phyloP scores from a whole-genome alignment of 345 rosid genomes.

The Mallotus nudiflorus region DNA sequence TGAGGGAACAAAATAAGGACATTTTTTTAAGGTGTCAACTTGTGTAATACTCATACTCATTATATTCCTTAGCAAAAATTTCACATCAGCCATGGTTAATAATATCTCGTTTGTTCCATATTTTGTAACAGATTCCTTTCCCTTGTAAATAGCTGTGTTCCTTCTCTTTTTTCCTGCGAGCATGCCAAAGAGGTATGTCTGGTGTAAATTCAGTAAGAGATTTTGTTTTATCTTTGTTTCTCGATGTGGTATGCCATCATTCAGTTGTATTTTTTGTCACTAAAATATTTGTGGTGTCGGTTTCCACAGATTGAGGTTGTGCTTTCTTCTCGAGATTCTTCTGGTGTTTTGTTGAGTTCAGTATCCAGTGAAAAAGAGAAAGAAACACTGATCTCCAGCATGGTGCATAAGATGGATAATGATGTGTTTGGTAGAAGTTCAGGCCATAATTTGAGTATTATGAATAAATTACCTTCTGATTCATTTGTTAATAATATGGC shows the following conservation, averaged over 20 bases:
- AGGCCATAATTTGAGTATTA: constrained; percentile 23
- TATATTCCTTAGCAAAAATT: neutral
- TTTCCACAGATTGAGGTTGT: constrained; percentile 60
- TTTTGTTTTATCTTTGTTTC: constrained; percentile 7
- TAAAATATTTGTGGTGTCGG: constrained; percentile 22
- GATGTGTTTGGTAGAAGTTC: constrained; percentile 29
- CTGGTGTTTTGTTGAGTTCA: constrained; percentile 24
- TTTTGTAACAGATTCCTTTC: constrained; percentile 62
- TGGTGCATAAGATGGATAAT: constrained; percentile 31
- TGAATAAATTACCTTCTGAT: constrained; percentile 25
- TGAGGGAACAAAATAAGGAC: constrained; percentile 55
- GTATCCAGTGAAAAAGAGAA: constrained; percentile 36
- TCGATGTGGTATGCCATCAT: neutral
- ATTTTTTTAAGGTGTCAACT: constrained; percentile 55
- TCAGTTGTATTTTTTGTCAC: constrained; percentile 17
- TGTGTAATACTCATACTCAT: neutral
- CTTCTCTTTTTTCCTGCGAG: constrained; percentile 49
- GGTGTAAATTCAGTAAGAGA: neutral
- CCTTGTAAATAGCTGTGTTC: constrained; percentile 44
- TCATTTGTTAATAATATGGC: constrained; percentile 29
- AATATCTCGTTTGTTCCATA: constrained; percentile 6
- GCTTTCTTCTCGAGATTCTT: constrained; percentile 36
- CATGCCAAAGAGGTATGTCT: constrained; percentile 67
- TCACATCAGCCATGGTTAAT: constrained; percentile 7
- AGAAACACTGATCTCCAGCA: constrained; percentile 25